A percentile compares a stretch with the other conserved stretches of the same genome.
phyloP scores from a whole-genome alignment of 2,329 filamentous ascomycete genomes.

The Claviceps capensis region DNA sequence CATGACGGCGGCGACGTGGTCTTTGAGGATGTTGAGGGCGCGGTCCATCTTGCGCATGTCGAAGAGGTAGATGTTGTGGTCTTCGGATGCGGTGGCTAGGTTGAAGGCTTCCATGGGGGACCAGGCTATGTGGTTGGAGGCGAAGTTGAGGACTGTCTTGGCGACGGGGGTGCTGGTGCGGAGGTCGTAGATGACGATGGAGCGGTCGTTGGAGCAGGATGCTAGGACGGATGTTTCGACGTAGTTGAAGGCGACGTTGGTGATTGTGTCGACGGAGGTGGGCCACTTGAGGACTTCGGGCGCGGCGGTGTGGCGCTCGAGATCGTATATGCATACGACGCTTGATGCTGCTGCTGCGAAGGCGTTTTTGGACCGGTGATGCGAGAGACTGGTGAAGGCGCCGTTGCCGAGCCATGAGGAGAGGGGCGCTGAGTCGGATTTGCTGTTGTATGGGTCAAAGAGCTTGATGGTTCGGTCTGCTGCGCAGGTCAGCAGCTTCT shows the following conservation, averaged over 20 bases:
- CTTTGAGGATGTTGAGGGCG: slow-evolving; percentile 78
- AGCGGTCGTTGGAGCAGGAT: slow-evolving; percentile 73
- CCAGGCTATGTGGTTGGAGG: slow-evolving; percentile 76
- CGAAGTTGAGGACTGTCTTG: slow-evolving; percentile 68
- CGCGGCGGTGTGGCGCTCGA: slow-evolving; percentile 65
- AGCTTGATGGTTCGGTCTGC: slow-evolving; percentile 80
- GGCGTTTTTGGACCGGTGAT: slow-evolving; percentile 63
- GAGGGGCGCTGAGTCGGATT: slow-evolving; percentile 53
- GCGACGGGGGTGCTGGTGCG: slow-evolving; percentile 72
- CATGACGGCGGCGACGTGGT: slow-evolving; percentile 85
- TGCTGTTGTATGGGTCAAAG: slow-evolving; percentile 74
- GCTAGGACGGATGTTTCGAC: slow-evolving; percentile 85
- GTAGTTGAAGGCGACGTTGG: slow-evolving; percentile 77
- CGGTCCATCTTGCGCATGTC: slow-evolving; percentile 86
- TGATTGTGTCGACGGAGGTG: slow-evolving; percentile 81
- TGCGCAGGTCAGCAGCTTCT: slow-evolving; percentile 75
- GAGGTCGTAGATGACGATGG: slow-evolving; percentile 82
- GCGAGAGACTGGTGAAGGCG: slow-evolving; percentile 72
- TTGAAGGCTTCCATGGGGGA: slow-evolving; percentile 97
- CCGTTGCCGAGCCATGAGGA: slow-evolving; percentile 74
- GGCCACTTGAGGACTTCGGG: slow-evolving; percentile 80
- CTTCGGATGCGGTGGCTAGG: slow-evolving; percentile 83
- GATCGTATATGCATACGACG: slow-evolving; percentile 77
- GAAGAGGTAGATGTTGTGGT: slow-evolving; percentile 80
- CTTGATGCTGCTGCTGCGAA: slow-evolving; percentile 73